Conservation (phyloP, 768 basidiomycete genomes). For the Russula lepida region DNA sequence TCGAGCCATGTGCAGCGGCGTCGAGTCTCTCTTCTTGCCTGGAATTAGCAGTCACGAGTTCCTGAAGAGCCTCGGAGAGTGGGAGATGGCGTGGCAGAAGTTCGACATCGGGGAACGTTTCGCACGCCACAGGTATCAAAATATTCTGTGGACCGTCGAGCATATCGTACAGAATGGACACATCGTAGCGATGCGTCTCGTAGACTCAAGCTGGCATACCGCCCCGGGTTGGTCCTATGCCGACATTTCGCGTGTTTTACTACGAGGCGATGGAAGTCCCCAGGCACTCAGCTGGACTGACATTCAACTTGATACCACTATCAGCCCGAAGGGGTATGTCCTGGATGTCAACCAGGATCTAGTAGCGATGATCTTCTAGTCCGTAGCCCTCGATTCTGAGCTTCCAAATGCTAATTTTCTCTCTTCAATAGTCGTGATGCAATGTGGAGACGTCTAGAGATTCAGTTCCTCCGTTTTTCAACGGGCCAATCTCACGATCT, state of each 20-base stretch:
- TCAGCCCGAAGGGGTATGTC: conserved; percentile 15
- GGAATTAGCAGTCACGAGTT: conserved; percentile 9
- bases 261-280: neutral
- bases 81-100: conserved; percentile 14
- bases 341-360: conserved; percentile 15
- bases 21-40: conserved; percentile 8
- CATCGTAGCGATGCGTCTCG: conserved; percentile 14
- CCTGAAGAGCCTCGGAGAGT: conserved; percentile 1
- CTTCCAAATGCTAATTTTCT: neutral
- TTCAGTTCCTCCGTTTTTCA: conserved; percentile 8
- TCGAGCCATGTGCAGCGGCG: conserved; percentile 8
- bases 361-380: conserved; percentile 10
- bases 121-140: conserved; percentile 13
- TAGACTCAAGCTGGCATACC: conserved; percentile 13
- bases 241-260: neutral
- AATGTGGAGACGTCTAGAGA: conserved; percentile 1
- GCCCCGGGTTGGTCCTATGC: conserved; percentile 16
- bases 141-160: conserved; percentile 15
- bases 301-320: conserved; percentile 6
- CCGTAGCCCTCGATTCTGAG: neutral
- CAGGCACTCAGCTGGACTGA: conserved; percentile 2
- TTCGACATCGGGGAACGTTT: conserved; percentile 15
- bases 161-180: conserved; percentile 11
- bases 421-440: conserved; percentile 1
- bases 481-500: conserved; percentile 3